phyloP scores from a whole-genome alignment of 2,329 filamentous ascomycete genomes.

The Penicillium sp. region DNA sequence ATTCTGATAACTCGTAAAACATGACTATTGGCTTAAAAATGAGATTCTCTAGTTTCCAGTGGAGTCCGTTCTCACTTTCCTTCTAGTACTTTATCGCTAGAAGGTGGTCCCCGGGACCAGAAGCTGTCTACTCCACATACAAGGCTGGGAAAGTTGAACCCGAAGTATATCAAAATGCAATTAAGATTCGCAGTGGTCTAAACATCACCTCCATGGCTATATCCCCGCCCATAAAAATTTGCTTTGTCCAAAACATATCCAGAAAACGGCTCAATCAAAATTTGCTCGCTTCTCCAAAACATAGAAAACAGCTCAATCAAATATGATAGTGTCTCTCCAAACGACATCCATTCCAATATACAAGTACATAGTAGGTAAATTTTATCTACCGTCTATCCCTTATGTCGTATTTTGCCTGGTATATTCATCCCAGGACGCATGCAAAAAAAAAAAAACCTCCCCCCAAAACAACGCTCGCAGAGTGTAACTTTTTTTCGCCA shows the following conservation, averaged over 20 bases:
- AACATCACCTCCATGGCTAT: neutral
- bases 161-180: neutral
- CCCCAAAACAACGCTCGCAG: constrained; percentile 19
- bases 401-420: constrained; percentile 10
- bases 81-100: neutral
- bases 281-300: neutral
- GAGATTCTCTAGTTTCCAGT: neutral
- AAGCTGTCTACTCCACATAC: neutral
- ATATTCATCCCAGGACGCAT: constrained; percentile 11
- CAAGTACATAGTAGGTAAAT: constrained; percentile 1
- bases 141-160: neutral
- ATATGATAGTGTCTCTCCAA: neutral
- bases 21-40: neutral
- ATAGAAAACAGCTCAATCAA: neutral
- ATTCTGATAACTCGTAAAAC: neutral
- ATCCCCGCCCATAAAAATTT: neutral
- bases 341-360: neutral
- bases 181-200: neutral
- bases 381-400: constrained; percentile 19
- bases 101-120: neutral
- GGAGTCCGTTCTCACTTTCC: neutral
- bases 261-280: neutral
- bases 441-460: too few species aligned
- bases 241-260: neutral
- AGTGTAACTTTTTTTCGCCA: constrained; percentile 7